Evolutionary conservation across 129 eudicot genomes (phyloP).

Genomic region (Kitagawia praeruptora): DNA sequence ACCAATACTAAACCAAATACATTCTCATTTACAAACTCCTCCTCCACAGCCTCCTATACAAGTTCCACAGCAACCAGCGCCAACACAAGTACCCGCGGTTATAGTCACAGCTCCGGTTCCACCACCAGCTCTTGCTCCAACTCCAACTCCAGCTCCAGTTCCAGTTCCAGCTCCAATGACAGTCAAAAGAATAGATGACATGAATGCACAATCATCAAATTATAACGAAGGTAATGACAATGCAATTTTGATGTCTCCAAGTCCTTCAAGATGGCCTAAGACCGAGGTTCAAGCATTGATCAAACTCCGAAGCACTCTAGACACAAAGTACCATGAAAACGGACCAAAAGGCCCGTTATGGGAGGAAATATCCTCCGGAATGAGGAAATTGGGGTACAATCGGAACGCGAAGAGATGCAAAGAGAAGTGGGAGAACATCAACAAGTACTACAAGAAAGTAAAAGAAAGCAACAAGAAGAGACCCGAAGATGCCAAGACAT

Average conservation of each 20-base stretch:
- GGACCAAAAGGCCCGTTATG: slow-evolving; percentile 93
- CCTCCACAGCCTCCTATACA: slow-evolving; percentile 18
- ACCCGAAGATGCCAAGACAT: slow-evolving; percentile 83
- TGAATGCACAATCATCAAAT: background rate
- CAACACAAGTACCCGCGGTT: slow-evolving; percentile 13
- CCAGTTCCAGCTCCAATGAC: background rate
- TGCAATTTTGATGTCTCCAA: slow-evolving; percentile 28
- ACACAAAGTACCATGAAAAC: slow-evolving; percentile 66
- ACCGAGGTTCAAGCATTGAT: slow-evolving; percentile 72
- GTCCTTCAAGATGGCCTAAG: slow-evolving; percentile 90
- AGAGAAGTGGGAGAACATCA: slow-evolving; percentile 95
- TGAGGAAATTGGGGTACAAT: slow-evolving; percentile 73
- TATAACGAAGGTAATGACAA: slow-evolving; percentile 15
- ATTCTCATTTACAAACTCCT: slow-evolving; percentile 16
- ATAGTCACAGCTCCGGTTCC: slow-evolving; percentile 5
- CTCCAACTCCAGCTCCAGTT: slow-evolving; percentile 9
- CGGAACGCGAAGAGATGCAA: slow-evolving; percentile 82
- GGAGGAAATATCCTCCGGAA: slow-evolving; percentile 77
- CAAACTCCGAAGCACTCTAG: slow-evolving; percentile 55
- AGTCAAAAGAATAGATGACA: slow-evolving; percentile 10
- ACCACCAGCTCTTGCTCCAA: slow-evolving; percentile 2
- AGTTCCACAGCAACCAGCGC: background rate
- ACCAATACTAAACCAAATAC: slow-evolving; percentile 28
- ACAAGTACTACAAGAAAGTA: slow-evolving; percentile 87
- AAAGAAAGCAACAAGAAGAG: slow-evolving; percentile 90